Conservation (phyloP, 164 flowering plant species). For the Hamamelis virginiana region DNA sequence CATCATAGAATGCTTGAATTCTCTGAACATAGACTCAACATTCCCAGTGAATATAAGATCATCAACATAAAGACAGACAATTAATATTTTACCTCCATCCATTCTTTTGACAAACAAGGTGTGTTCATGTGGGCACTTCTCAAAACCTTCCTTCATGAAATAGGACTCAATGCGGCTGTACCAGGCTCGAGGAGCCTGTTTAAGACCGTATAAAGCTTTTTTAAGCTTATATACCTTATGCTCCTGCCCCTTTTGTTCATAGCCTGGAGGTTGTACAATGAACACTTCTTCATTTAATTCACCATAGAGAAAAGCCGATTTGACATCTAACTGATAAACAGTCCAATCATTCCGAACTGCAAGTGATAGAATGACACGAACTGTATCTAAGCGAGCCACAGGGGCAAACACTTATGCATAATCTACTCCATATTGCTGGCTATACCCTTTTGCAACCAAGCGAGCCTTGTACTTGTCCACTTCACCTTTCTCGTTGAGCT, state of each 20-base stretch:
- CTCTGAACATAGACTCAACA: not conserved
- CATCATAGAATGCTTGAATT: slow-evolving; percentile 3
- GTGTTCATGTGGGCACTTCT: no score
- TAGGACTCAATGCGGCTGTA: not conserved
- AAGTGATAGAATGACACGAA: not conserved
- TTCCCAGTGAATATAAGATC: slow-evolving; percentile 2
- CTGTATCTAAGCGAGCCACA: not conserved
- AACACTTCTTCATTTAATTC: not conserved
- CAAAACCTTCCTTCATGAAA: no score
- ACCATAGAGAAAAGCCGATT: no score
- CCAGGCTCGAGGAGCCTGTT: slow-evolving; percentile 14
- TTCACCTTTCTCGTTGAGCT: not conserved
- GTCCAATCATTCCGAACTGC: no score
- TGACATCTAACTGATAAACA: no score
- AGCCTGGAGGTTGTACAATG: not conserved
- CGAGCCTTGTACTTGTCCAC: no score
- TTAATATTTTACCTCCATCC: not conserved
- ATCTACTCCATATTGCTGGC: not conserved
- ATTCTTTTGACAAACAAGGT: no score
- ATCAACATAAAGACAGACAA: slow-evolving; percentile 16
- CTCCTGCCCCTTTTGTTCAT: not conserved
- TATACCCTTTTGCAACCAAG: not conserved
- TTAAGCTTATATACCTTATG: not conserved
- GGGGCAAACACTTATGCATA: not conserved
- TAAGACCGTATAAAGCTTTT: slow-evolving; percentile 12